A percentile compares a stretch with the other conserved stretches of the same genome.
These are phyloP conservation scores for Xylaria sp. DNA, from an alignment of 2,329 filamentous ascomycete genomes.

Conservation along the genomic window DNA sequence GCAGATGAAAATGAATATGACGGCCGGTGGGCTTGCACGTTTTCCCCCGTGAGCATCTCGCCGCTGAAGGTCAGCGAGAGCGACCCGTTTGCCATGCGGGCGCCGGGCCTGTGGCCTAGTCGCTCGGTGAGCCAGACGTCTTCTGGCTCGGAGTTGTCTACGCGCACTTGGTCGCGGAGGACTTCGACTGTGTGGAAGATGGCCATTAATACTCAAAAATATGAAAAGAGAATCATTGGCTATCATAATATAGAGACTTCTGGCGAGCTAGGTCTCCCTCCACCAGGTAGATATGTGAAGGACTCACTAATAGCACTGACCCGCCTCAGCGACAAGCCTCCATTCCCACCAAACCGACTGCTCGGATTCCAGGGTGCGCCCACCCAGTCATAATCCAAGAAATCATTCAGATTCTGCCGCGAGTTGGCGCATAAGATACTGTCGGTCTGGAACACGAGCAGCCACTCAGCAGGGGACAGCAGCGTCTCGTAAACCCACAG, in stretches of 20 bases:
- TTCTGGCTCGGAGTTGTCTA: conserved; percentile 60
- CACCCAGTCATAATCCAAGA: conserved; percentile 61
- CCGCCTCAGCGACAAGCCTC: conserved; percentile 63
- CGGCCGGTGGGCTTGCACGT: conserved; percentile 41
- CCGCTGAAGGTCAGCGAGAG: conserved; percentile 62
- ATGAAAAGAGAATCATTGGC: too few relatives aligned
- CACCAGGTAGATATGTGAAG: not conserved
- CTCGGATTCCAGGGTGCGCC: conserved; percentile 52
- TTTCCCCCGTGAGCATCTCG: conserved; percentile 57
- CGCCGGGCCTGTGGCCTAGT: conserved; percentile 60
- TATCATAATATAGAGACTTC: not conserved
- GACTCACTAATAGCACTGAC: conserved; percentile 59
- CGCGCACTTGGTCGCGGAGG: conserved; percentile 59
- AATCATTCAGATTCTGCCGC: conserved; percentile 59
- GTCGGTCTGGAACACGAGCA: conserved; percentile 67
- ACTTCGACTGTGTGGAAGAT: conserved; percentile 53
- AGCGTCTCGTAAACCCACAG: conserved; percentile 63
- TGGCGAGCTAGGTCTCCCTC: not conserved
- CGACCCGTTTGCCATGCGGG: conserved; percentile 63
- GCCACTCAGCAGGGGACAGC: conserved; percentile 62
- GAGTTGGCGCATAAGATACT: conserved; percentile 67
- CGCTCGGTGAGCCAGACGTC: conserved; percentile 67
- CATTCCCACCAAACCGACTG: conserved; percentile 61
- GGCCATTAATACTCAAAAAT: conserved; percentile 3
- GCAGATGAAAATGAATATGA: not conserved